These are phyloP conservation scores for Pterocarpus santalinus DNA, from an alignment of 306 rosid genomes.

Conservation along the genomic window DNA sequence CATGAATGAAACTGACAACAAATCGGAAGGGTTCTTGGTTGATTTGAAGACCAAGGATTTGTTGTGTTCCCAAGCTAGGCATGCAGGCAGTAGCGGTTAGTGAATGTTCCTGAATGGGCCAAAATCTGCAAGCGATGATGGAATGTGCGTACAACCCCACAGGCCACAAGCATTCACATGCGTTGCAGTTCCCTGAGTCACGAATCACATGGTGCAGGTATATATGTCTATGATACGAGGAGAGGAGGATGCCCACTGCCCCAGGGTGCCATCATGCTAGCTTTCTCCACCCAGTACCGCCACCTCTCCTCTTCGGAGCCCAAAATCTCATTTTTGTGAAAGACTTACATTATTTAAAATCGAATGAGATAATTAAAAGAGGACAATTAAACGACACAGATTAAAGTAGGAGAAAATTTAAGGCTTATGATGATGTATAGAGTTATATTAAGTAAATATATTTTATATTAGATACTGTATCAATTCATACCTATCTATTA, in stretches of 20 bases:
- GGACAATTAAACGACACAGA: too few relatives aligned
- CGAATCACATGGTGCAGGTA: constrained; percentile 42
- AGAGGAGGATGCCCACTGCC: constrained; percentile 17
- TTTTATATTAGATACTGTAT: too few relatives aligned
- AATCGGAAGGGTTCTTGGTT: background rate
- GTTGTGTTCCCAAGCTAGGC: constrained; percentile 10
- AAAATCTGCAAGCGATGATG: background rate
- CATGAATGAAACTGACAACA: constrained; percentile 21
- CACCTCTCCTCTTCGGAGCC: background rate
- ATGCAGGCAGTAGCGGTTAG: background rate
- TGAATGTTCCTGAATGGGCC: constrained; percentile 31
- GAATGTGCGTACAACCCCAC: constrained; percentile 13
- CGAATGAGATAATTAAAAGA: too few relatives aligned
- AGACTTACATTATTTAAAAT: too few relatives aligned
- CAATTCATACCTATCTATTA: too few relatives aligned
- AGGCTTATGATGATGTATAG: too few relatives aligned
- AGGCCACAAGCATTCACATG: constrained; percentile 39
- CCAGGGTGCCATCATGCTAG: constrained; percentile 12
- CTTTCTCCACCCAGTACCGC: background rate
- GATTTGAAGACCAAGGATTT: background rate
- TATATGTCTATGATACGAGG: constrained; percentile 31
- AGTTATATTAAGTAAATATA: too few relatives aligned
- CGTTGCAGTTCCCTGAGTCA: constrained; percentile 31
- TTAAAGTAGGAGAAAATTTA: too few relatives aligned
- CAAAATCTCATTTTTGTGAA: background rate